Evolutionary conservation across 140 eudicot species (phyloP).

Genomic region (Erigeron philadelphicus): DNA sequence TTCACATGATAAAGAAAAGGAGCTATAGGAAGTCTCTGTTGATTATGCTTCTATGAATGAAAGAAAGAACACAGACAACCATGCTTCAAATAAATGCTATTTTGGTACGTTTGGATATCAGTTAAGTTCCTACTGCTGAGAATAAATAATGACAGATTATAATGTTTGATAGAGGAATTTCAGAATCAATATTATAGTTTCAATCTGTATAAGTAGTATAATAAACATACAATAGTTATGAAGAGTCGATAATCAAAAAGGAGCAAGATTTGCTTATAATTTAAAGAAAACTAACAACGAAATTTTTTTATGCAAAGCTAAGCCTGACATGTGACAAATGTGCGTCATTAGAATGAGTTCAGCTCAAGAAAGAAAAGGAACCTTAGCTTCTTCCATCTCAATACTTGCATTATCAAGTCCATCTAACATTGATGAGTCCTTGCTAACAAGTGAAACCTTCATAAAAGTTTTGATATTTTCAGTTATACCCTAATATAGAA

Average conservation of each 20-base stretch:
- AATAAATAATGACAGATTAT: background rate
- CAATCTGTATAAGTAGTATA: background rate
- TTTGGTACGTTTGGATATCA: too few relatives aligned
- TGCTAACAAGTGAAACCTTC: constrained; percentile 97
- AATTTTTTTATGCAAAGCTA: background rate
- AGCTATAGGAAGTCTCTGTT: background rate
- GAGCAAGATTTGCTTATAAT: background rate
- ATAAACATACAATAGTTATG: background rate
- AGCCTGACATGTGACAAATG: background rate
- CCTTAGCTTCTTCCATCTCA: constrained; percentile 98
- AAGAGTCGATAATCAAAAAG: background rate
- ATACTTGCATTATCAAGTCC: constrained; percentile 96
- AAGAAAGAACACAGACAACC: background rate
- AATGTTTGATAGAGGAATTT: background rate
- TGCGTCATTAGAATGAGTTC: constrained; percentile 11
- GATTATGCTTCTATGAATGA: background rate
- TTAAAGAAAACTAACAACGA: background rate
- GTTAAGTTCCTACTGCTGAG: background rate
- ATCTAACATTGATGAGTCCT: constrained; percentile 97
- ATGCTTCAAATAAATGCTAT: background rate
- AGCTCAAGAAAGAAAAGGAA: constrained; percentile 23
- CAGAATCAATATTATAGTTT: background rate
- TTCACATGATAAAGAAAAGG: background rate
- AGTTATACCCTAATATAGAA: constrained; percentile 25
- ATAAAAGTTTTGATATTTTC: constrained; percentile 13